Evolutionary conservation across 768 basidiomycete genomes (phyloP), one percentile per base, ranked within the genome.

Genomic region (Mrakia blollopis): DNA sequence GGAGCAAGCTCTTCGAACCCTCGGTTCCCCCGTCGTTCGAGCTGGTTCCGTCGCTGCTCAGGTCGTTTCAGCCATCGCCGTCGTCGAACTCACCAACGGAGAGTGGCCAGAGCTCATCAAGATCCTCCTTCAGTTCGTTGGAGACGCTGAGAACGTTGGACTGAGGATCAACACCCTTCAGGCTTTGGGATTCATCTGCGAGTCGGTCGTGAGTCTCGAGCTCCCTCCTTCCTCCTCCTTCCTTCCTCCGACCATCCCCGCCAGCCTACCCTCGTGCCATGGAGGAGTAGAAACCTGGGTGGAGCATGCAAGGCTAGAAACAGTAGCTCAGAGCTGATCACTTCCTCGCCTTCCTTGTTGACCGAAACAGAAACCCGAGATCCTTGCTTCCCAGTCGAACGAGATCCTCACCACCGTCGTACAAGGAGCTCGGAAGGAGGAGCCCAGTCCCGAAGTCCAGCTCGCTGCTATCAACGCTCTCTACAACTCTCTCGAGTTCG

Each of bases 321-420:
- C 18, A 3, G 3, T 6, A 23, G 39, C 16, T 35, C 44, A n/a
- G 10, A n/a, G 47, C 61, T 62, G 30, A 30, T 60, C 60, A n/a
- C 35, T 72, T 23, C 30, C 25, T 32, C 39, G 28, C 41, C 9
- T 30, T 21, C 23, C 67, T 62, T 30, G 2, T 35, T 25, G 11
- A 50, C 4, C 30, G 39, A 16, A 65, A 9, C 80, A 98, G 96
- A 92, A 93, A 89, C 94, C 96, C 16, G 94, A 96, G 80, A 91
- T 97, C 77, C 85, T 99, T 78, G 90, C 89, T 72, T 82, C 91
- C 77, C 90, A 93, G 80, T 92, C 96, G 3, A 98, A 99, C 82
- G 95, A 98, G 85, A 99, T 99, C 82, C 85, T 99, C 72, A 99
- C 97, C 21, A 95, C 95, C 13, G 97, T 99, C 76, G 96, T 99